Evolutionary conservation across 352 stramenopile species (phyloP), one percentile per base, ranked within the genome.

Genomic region (Globisporangium perplexum): DNA sequence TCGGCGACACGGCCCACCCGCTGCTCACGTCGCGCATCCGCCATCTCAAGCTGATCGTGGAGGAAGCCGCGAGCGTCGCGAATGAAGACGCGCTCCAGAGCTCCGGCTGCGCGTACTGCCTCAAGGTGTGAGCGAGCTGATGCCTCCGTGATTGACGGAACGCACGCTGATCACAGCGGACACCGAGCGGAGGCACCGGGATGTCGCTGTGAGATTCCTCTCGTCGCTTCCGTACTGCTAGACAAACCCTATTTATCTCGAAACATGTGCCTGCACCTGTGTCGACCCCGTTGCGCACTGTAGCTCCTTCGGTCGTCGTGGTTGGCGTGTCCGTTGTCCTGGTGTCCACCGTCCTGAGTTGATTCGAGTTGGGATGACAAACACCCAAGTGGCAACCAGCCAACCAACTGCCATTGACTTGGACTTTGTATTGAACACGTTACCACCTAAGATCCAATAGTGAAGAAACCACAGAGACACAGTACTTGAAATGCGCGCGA

Each of bases 1-100:
- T 93, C 20, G 83, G 78, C 23, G 83, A 93, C 56, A 87, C 74
- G 11, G 76, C 74, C 2, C 83, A 93, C 47, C 83, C 83, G 41
- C 64, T 89, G 38, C 62, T 93, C 15, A 91, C 83, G 7, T 84
- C 69, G 17, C 83, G 83, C 12, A 85, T 91, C 39, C 67, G 78
- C 39, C 77, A 86, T 47, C 62, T 93, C 3, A 67, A 77, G 65
- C 59, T 73, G 7, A 66, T 89, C 41, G 67, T 72, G 0, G 54
- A 69, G 24, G 59, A 48, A 0, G 53, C 53, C 35, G 36, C 20
- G 4, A 43, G 15, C 20, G 30, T 20, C 12, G 23, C 47, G 1
- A 18, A 1, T 20, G 18, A 35, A 26, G 22, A 26, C 26, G 46
- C 39, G 23, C 17, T 47, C 23, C 35, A 55, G 44, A 35, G 12